Evolutionary conservation across 1,284 basidiomycete species (phyloP), one percentile per base, ranked within the genome.

Genomic region (Boletus semigastroideus): DNA sequence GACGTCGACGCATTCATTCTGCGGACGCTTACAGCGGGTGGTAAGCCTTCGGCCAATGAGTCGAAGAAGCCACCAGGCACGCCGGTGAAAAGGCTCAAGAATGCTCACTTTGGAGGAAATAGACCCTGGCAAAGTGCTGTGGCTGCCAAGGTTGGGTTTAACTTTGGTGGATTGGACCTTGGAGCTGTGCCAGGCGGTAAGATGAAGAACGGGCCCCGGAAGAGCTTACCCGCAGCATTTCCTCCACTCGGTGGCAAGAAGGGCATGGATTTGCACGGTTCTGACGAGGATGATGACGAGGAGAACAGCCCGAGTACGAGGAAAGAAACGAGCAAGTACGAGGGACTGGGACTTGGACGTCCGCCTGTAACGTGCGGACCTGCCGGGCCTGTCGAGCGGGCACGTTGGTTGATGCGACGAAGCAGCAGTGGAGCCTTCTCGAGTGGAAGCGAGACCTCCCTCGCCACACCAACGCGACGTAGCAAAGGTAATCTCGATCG

Each of bases 71-170:
- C 82, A 14, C 89, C 89, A 5, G 87, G 85, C 0, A 92, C 90
- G 3, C 89, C 90, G 0, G 86, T 90, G 42, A 92, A 92, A 75
- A 83, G 78, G 61, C 67, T 75, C 52, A 85, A 85, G 69, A 83
- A 80, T 17, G 75, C 78, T 33, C 77, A 80, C 58, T 69, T 87
- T 40, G 73, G 74, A 30, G 74, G 76, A 39, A 78, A 79, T 42
- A 75, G 87, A 11, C 86, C 84, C 5, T 90, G 87, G 87, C 87
- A 89, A 66, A 89, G 87, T 62, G 87, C 87, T 3, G 77, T 90
- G 13, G 77, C 86, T 8, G 68, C 75, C 57, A 89, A 86, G 68
- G 81, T 89, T 49, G 85, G 82, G 0, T 75, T 82, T 50, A 74
- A 78, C 45, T 81, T 84, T 55, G 64, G 54, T 34, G 82, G 78